Evolutionary conservation across 2,329 filamentous ascomycete species (phyloP).

Genomic region (Cytospora piceicola): DNA sequence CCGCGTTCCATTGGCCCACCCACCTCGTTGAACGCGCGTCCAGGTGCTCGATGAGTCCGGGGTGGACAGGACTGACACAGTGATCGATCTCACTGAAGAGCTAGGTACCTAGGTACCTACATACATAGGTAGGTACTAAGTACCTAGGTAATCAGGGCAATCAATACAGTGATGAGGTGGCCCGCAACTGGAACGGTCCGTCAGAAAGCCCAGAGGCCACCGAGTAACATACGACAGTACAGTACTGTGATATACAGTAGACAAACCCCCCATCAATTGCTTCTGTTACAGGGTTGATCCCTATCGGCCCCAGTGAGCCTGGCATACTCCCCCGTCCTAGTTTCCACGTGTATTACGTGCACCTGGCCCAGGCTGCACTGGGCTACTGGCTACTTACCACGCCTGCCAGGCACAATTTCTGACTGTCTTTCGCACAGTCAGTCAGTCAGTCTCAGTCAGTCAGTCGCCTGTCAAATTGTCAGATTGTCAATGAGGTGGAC

Average conservation of each 20-base stretch:
- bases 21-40: conserved; percentile 29
- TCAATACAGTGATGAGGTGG: background rate
- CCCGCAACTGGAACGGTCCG: background rate
- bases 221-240: too few species aligned
- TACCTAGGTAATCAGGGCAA: too few species aligned
- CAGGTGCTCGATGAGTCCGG: conserved; percentile 18
- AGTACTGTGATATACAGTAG: too few species aligned
- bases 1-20: conserved; percentile 26
- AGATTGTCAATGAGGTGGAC: conserved; percentile 10
- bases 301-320: background rate
- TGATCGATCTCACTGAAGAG: too few species aligned
- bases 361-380: background rate
- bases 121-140: too few species aligned
- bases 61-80: too few species aligned
- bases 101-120: too few species aligned
- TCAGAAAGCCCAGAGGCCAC: background rate
- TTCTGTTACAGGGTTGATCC: background rate
- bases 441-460: too few species aligned
- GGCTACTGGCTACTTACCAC: too few species aligned
- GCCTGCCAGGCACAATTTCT: background rate
- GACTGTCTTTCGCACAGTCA: background rate
- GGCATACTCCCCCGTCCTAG: background rate
- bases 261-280: background rate
- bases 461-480: conserved; percentile 6
- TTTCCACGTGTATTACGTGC: conserved; percentile 25